Percentiles rank a stretch among this genome's conserved stretches.
phyloP scores from a whole-genome alignment of 1,284 basidiomycete genomes.

The Rhodotorula mucilaginosa region DNA sequence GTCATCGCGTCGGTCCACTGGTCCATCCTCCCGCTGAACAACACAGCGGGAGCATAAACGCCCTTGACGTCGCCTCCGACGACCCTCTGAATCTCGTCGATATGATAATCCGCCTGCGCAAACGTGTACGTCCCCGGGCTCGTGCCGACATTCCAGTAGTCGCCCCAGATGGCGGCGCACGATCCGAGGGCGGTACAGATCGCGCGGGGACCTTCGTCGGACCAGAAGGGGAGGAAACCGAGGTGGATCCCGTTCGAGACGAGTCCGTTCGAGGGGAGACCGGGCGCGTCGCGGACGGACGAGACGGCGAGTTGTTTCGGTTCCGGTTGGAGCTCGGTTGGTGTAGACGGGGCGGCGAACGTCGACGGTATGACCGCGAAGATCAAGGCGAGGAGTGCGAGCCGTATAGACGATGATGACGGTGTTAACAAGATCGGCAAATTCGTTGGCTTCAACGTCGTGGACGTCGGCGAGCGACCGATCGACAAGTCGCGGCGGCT shows the following conservation, averaged over 20 bases:
- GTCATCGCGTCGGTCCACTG: conserved; percentile 42
- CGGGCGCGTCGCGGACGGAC: conserved; percentile 14
- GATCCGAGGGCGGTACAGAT: conserved; percentile 42
- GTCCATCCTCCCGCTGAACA: conserved; percentile 35
- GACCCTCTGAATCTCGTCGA: conserved; percentile 24
- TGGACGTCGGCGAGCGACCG: no score
- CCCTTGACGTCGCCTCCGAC: conserved; percentile 19
- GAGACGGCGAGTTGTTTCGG: neutral
- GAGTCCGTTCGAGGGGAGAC: conserved; percentile 33
- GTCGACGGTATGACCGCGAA: no score
- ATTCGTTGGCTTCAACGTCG: no score
- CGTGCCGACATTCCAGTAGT: conserved; percentile 40
- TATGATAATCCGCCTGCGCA: conserved; percentile 38
- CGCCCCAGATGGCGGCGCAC: conserved; percentile 36
- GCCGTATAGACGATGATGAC: no score
- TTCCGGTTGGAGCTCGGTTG: no score
- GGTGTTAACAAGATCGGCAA: no score
- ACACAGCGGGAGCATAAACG: conserved; percentile 42
- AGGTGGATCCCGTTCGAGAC: conserved; percentile 16
- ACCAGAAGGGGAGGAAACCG: conserved; percentile 46
- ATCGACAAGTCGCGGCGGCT: no score
- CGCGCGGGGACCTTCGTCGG: conserved; percentile 43
- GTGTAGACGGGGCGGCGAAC: no score
- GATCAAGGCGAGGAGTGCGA: no score
- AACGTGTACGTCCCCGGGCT: conserved; percentile 4